phyloP scores from a whole-genome alignment of 2,329 filamentous ascomycete genomes.

The Ophiostoma ips region DNA sequence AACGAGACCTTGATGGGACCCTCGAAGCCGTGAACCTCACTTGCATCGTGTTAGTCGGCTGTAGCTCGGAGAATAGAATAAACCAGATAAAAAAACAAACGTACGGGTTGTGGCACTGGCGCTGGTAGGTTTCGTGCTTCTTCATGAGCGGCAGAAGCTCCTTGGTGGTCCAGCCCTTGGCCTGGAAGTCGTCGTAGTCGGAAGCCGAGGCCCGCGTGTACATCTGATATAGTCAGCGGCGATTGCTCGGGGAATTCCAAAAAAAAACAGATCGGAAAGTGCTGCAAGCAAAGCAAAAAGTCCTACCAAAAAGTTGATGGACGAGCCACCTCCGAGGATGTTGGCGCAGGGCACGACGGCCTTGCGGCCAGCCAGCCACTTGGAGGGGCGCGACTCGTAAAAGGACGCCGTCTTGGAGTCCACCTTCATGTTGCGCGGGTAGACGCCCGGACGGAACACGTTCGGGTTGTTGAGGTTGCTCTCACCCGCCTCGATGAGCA shows the following conservation, averaged over 20 bases:
- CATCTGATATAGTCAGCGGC: constrained; percentile 28
- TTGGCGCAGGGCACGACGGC: constrained; percentile 65
- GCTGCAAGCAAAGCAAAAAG: not conserved
- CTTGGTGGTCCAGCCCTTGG: constrained; percentile 66
- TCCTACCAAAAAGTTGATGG: constrained; percentile 56
- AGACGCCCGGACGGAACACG: constrained; percentile 64
- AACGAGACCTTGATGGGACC: constrained; percentile 75
- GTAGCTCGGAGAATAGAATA: not conserved
- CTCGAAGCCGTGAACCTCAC: constrained; percentile 60
- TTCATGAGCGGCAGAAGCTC: constrained; percentile 64
- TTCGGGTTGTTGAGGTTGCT: constrained; percentile 65
- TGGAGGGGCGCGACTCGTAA: constrained; percentile 62
- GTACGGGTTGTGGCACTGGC: constrained; percentile 41
- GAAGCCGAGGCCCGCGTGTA: constrained; percentile 59
- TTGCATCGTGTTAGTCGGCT: not conserved
- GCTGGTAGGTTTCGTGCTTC: constrained; percentile 69
- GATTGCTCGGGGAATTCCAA: not conserved
- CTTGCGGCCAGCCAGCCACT: constrained; percentile 55
- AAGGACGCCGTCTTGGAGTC: constrained; percentile 73
- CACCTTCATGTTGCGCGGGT: constrained; percentile 63
- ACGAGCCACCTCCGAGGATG: constrained; percentile 57
- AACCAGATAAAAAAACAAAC: not conserved
- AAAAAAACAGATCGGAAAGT: not conserved
- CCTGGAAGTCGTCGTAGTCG: constrained; percentile 67
- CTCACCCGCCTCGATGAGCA: constrained; percentile 58